Evolutionary conservation across 179 eudicot genomes (phyloP), one percentile per base, ranked within the genome.

Genomic region (Spinacia oleracea): DNA sequence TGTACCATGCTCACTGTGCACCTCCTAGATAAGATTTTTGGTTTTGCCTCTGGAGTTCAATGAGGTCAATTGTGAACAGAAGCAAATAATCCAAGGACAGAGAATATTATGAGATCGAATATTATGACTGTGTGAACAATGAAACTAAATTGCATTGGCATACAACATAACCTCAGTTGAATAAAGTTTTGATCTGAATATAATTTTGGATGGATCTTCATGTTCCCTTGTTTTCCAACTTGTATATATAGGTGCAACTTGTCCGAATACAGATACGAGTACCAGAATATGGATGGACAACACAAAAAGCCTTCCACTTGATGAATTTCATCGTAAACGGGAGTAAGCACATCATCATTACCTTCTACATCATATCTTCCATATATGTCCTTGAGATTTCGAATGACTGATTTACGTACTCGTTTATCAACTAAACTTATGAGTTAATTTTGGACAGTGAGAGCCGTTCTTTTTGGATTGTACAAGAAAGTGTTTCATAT

Each of bases 271-370:
- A 92, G 72, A 71, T 86, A 77, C 81, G 94, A 79, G 91, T 89
- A 55, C 91, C 94, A 2, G 94, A 90, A 77, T 85, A 79, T 43
- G 93, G 93, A 65, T 91, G 97, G 97, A 91, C 93, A 32, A 90
- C 92, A 31, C 97, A 91, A 79, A 92, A 92, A 81, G 90, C 89
- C 65, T 92, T 92, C 82, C 92, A 90, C 82, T 79, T 88, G 76
- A 90, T 92, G 92, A 92, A 89, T 73, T 88, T 92, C 75, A 25
- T 89, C 27, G 97, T 92, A 20, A 89, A 86, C 75, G 92, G 91
- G 86, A 77, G 97, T 92, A 85, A 85, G 89, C 70, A 62, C 67
- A 69, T 29, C 67, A 69, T 29, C 58, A 58, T 70, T 60, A 78
- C 25, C 71, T 67, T 69, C 5, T 65, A n/a, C 66, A 9, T 9